A percentile compares a stretch with the other conserved stretches of the same genome.
These are phyloP conservation scores for Teratosphaeria zuluensis DNA, from an alignment of 2,329 filamentous ascomycete species.

Conservation along the genomic window DNA sequence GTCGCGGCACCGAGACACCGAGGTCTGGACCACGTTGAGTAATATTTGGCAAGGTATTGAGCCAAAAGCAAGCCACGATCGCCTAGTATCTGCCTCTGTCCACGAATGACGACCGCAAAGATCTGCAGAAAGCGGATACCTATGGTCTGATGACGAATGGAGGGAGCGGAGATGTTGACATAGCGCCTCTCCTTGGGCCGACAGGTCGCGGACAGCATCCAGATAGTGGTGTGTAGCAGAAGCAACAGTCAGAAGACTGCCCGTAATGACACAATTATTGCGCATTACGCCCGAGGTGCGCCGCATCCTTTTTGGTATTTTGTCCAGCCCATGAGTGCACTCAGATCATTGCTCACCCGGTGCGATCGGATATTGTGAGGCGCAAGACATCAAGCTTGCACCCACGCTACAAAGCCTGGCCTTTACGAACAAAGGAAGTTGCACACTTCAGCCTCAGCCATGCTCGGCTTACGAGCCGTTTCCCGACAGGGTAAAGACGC, in stretches of 20 bases:
- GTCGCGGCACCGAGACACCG: not conserved
- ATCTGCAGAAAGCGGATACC: not conserved
- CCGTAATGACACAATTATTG: not conserved
- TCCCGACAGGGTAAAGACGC: not conserved
- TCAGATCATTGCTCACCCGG: not conserved
- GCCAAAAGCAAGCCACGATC: not conserved
- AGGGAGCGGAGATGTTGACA: not conserved
- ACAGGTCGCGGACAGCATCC: not conserved
- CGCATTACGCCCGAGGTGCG: not conserved
- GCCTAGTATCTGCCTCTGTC: not conserved
- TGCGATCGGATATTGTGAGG: not conserved
- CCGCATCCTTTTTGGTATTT: not conserved
- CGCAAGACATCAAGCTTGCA: not conserved
- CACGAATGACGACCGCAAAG: not conserved
- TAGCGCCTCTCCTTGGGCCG: not conserved
- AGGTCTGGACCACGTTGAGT: not conserved
- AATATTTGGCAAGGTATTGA: not conserved
- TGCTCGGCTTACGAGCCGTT: not conserved
- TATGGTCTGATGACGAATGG: not conserved
- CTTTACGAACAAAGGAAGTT: not conserved
- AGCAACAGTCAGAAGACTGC: not conserved
- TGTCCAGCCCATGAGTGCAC: not conserved
- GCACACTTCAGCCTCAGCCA: not conserved
- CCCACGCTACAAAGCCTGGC: not conserved
- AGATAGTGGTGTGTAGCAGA: not conserved